phyloP scores from a whole-genome alignment of 1,284 basidiomycete species.

The Puccinia coronata region DNA sequence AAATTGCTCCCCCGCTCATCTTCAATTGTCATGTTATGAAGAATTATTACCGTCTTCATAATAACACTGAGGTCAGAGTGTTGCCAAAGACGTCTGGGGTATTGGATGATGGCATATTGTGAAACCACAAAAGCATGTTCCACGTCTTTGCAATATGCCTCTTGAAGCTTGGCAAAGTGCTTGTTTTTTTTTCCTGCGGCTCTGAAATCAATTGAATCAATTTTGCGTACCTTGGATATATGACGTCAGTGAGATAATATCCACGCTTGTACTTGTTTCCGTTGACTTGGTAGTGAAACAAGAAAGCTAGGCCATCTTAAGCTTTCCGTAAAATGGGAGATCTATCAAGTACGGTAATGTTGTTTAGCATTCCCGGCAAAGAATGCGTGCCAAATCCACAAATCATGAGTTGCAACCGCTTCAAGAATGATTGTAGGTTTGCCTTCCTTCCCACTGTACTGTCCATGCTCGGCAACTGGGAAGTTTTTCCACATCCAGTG shows the following conservation, averaged over 20 bases:
- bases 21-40: constrained; percentile 27
- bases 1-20: neutral
- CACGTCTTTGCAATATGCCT: constrained; percentile 3
- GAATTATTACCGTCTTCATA: constrained; percentile 23
- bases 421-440: constrained; percentile 2
- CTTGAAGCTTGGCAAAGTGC: neutral
- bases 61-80: neutral
- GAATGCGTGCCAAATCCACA: too few species aligned
- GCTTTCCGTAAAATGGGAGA: neutral
- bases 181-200: too few species aligned
- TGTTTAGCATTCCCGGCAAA: too few species aligned
- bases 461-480: neutral
- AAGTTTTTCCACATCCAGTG: constrained; percentile 22
- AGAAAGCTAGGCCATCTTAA: neutral
- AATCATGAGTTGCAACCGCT: neutral
- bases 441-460: constrained; percentile 27
- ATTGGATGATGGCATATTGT: neutral
- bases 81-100: neutral
- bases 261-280: neutral
- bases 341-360: constrained; percentile 2
- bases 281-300: neutral
- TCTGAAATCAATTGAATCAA: neutral
- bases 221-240: constrained; percentile 1
- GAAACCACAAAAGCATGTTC: constrained; percentile 24
- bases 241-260: constrained; percentile 8